These are phyloP conservation scores for Echium plantagineum DNA, from an alignment of 257 asterid species.

Conservation along the genomic window DNA sequence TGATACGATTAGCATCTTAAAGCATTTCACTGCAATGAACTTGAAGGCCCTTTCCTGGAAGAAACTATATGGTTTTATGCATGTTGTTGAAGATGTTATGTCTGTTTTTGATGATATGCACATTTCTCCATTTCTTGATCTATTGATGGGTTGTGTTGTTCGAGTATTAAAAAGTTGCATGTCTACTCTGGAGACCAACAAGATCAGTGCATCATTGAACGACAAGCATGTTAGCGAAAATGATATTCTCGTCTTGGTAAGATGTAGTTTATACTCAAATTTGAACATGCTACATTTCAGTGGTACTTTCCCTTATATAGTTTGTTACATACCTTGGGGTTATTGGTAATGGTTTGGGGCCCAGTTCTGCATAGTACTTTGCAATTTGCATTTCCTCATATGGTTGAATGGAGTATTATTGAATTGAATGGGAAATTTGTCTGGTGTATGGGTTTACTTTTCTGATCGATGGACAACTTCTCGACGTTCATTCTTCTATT, in stretches of 20 bases:
- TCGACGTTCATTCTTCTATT: not conserved
- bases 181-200: constrained; percentile 28
- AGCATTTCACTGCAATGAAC: constrained; percentile 41
- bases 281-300: not conserved
- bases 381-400: not conserved
- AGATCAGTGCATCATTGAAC: constrained; percentile 21
- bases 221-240: constrained; percentile 25
- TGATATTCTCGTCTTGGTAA: constrained; percentile 42
- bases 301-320: not conserved
- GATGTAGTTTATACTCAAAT: constrained; percentile 8
- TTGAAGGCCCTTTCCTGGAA: constrained; percentile 55
- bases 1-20: constrained; percentile 37
- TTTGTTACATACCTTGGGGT: not conserved
- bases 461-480: not conserved
- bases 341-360: not conserved
- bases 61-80: constrained; percentile 70
- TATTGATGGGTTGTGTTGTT: constrained; percentile 55
- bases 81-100: constrained; percentile 68
- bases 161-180: constrained; percentile 63
- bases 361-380: not conserved
- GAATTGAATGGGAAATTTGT: no score
- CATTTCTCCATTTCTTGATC: constrained; percentile 59
- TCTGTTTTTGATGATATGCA: constrained; percentile 72
- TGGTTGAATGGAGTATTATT: not conserved
- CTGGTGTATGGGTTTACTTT: not conserved